Percentiles rank a stretch among this genome's conserved stretches.
These are phyloP conservation scores for Apostasia shenzhenica DNA, from an alignment of 106 monocot genomes.

Conservation along the genomic window DNA sequence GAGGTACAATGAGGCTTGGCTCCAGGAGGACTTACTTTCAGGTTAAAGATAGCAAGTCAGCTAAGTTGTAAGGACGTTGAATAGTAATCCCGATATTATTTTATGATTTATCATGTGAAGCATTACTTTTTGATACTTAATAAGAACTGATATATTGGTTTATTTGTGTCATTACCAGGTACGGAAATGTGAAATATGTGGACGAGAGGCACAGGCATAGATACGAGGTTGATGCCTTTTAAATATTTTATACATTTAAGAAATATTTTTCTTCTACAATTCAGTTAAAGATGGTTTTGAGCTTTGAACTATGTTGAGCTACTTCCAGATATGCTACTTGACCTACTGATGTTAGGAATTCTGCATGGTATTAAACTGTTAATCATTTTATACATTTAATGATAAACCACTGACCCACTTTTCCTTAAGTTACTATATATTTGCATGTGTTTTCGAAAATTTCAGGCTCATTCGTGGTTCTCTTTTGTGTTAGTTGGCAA, in stretches of 20 bases:
- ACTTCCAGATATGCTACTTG: not conserved
- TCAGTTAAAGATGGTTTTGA: too few relatives aligned
- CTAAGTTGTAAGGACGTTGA: constrained; percentile 60
- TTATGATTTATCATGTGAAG: not conserved
- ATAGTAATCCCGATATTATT: not conserved
- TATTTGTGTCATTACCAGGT: constrained; percentile 32
- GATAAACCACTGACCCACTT: too few relatives aligned
- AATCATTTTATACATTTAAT: too few relatives aligned
- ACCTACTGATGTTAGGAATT: not conserved
- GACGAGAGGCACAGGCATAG: constrained; percentile 93
- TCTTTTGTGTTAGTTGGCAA: too few relatives aligned
- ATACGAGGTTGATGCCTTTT: constrained; percentile 62
- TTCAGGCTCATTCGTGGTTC: too few relatives aligned
- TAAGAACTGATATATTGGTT: not conserved
- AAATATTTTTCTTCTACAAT: not conserved
- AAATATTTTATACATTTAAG: not conserved
- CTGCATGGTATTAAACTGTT: too few relatives aligned
- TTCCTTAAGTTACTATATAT: too few relatives aligned
- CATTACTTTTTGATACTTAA: not conserved
- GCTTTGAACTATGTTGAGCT: not conserved
- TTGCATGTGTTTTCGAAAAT: too few relatives aligned
- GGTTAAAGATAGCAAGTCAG: constrained; percentile 54
- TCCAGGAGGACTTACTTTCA: constrained; percentile 74
- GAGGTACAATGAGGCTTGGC: constrained; percentile 94
- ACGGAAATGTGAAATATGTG: constrained; percentile 52